A percentile compares a stretch with the other conserved stretches of the same genome.
Conservation (phyloP, 164 flowering plant species). For the Aristolochia contorta region DNA sequence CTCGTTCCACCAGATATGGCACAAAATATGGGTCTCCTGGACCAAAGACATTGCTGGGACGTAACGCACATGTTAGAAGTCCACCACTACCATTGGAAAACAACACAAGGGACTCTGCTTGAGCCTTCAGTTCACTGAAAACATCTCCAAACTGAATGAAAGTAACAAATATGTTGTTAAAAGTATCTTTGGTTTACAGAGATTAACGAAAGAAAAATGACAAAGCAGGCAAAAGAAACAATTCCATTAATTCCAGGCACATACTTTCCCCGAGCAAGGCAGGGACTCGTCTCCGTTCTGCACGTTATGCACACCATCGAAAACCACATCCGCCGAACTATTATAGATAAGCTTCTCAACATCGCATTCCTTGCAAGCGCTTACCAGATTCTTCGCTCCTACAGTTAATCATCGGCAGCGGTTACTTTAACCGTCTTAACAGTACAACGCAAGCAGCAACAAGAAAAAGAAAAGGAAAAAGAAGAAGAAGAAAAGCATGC, state of each 20-base stretch:
- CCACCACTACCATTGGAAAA: constrained; percentile 57
- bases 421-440: background rate
- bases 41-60: constrained; percentile 85
- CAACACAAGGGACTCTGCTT: constrained; percentile 72
- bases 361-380: constrained; percentile 66
- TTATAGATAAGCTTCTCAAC: constrained; percentile 70
- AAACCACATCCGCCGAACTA: constrained; percentile 77
- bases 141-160: constrained; percentile 39
- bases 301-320: constrained; percentile 59
- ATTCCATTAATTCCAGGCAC: constrained; percentile 5
- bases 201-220: background rate
- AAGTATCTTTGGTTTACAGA: background rate
- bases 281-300: constrained; percentile 67
- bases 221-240: background rate
- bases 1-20: constrained; percentile 38
- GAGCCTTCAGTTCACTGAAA: constrained; percentile 57
- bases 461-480: too few species aligned
- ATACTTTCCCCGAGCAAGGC: constrained; percentile 54
- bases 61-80: constrained; percentile 75
- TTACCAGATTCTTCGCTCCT: constrained; percentile 86
- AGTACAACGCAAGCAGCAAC: background rate
- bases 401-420: constrained; percentile 2
- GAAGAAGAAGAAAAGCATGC: background rate
- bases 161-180: too few species aligned
- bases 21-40: constrained; percentile 63